Evolutionary conservation across 2,329 filamentous ascomycete species (phyloP), one percentile per base, ranked within the genome.

Genomic region (Pezicula radicicola): DNA sequence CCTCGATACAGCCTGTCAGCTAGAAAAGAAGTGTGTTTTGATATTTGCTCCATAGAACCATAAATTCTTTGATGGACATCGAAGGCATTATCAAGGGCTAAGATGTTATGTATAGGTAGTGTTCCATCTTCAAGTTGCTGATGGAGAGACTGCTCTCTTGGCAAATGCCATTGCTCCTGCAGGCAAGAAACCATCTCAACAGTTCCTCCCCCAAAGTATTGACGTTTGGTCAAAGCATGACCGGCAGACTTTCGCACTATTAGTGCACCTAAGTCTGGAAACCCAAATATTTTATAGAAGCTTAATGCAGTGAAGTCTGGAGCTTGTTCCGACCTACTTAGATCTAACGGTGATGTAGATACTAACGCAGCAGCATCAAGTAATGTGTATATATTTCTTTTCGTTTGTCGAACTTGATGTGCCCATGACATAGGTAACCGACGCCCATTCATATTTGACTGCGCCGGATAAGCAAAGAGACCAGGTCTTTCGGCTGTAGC

Each of bases 211-310:
- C 93, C 93, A 70, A 99, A 99, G 63, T 95, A 99, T 55, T 75
- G 84, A 54, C 91, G 82, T 40, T 76, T 74, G 30, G 80, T 73
- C 44, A 96, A 84, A 3, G 87, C 66, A 37, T 77, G 68, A 6
- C 81, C 83, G 12, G 88, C 81, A 30, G 81, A 77, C 60, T 89
- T 91, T 40, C 88, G 84, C 12, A 97, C 84, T 28, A 97, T 84
- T 52, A 99, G 72, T 1, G 86, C 91, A 2, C 93, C 93, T 2
- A 97, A 75, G 66, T 97, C 90, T 0, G 93, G 93, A 58, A 97
- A 97, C 1, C 94, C 93, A 68, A 97, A 97, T n/a, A 97, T 92
- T 68, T 97, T 99, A 73, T 97, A 95, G 57, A 97, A 84, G 68
- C 92, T 97, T 40, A 97, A 64, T 0, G 90, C 88, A 0, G 83